A percentile compares a stretch with the other conserved stretches of the same genome.
Conservation (phyloP, 2,329 filamentous ascomycete genomes). For the Seiridium cupressi region DNA sequence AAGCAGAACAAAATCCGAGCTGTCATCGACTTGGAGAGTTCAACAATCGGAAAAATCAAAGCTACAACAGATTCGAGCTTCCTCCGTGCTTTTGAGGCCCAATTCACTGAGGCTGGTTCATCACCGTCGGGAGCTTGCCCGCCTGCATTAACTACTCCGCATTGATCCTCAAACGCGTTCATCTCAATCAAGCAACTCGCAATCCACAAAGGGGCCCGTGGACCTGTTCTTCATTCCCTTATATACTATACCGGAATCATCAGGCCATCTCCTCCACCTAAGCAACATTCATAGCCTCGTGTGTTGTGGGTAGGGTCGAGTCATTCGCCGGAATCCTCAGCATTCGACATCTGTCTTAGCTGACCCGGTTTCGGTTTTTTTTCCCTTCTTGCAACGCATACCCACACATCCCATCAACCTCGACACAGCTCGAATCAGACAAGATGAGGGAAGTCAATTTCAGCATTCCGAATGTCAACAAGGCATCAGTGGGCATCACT, state of each 20-base stretch:
- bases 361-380: conserved; percentile 18
- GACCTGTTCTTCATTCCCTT: conserved; percentile 15
- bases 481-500: conserved; percentile 98
- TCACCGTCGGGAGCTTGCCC: conserved; percentile 10
- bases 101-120: conserved; percentile 13
- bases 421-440: conserved; percentile 23
- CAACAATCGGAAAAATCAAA: not conserved
- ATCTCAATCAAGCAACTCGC: conserved; percentile 15
- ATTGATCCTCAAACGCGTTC: conserved; percentile 22
- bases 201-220: conserved; percentile 12
- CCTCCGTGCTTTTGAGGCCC: conserved; percentile 11
- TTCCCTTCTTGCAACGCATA: conserved; percentile 5
- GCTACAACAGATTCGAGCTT: conserved; percentile 7
- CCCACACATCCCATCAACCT: not conserved
- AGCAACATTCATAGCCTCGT: not conserved
- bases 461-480: conserved; percentile 98
- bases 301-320: not conserved
- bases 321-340: conserved; percentile 2
- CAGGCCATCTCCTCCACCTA: conserved; percentile 10
- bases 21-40: not conserved
- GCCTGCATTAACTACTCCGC: conserved; percentile 19
- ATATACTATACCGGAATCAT: conserved; percentile 21
- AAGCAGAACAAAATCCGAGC: not conserved
- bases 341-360: conserved; percentile 1
- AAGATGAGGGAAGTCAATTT: conserved; percentile 99